phyloP scores from a whole-genome alignment of 352 stramenopile genomes.

The Phytophthora fragariaefolia region DNA sequence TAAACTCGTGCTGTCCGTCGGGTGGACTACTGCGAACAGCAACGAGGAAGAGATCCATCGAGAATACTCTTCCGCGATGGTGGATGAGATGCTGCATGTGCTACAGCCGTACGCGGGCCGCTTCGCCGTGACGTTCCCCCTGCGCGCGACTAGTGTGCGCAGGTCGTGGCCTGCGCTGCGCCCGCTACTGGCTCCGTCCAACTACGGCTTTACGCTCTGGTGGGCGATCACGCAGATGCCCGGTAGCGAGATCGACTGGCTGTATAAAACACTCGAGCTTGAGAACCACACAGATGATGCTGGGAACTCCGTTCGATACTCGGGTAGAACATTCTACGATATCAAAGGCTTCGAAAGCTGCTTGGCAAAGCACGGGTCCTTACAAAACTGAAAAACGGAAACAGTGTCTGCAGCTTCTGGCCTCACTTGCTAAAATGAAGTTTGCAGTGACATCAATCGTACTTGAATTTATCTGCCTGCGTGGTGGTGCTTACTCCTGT shows the following conservation, averaged over 20 bases:
- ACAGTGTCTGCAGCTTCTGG: too few relatives aligned
- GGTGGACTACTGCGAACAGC: constrained; percentile 70
- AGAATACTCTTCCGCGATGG: constrained; percentile 60
- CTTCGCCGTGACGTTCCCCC: constrained; percentile 67
- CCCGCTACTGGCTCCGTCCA: constrained; percentile 43
- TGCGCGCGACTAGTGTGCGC: constrained; percentile 65
- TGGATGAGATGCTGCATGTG: constrained; percentile 59
- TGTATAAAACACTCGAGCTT: constrained; percentile 62
- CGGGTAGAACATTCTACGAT: constrained; percentile 73
- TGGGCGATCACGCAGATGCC: constrained; percentile 64
- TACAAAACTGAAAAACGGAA: constrained; percentile 18
- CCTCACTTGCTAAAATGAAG: too few relatives aligned
- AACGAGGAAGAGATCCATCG: constrained; percentile 59
- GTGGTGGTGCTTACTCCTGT: too few relatives aligned
- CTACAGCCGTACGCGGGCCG: constrained; percentile 50
- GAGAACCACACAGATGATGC: constrained; percentile 14
- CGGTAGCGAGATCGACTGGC: constrained; percentile 64
- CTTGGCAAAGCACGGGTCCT: constrained; percentile 34
- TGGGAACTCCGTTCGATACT: constrained; percentile 20
- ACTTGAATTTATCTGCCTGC: too few relatives aligned
- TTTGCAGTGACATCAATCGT: too few relatives aligned
- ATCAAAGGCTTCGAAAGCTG: constrained; percentile 72
- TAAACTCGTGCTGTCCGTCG: constrained; percentile 77
- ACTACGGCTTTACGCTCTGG: constrained; percentile 76
- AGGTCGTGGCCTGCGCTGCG: constrained; percentile 61